Evolutionary conservation across 441 rosid species (phyloP).

Genomic region (Populus hybrid): DNA sequence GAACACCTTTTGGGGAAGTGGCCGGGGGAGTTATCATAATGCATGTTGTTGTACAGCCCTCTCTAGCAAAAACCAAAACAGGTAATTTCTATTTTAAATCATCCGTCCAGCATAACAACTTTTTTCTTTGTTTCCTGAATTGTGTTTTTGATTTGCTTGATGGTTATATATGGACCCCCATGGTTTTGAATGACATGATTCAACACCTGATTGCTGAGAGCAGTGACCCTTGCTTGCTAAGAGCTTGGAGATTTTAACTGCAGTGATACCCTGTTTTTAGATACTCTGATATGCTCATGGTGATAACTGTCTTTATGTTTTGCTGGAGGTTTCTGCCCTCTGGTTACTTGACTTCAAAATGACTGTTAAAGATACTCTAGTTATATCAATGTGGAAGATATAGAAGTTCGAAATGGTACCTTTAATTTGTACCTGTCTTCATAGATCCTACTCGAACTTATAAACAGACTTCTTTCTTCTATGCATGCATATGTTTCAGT

Average conservation of each 20-base stretch:
- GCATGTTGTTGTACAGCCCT: constrained; percentile 92
- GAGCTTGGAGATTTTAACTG: background rate
- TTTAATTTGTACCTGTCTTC: background rate
- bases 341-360: background rate
- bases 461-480: background rate
- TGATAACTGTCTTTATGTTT: background rate
- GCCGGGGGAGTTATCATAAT: constrained; percentile 53
- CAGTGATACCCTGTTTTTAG: background rate
- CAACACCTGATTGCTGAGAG: background rate
- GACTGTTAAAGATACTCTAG: background rate
- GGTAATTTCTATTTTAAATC: constrained; percentile 33
- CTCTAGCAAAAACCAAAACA: constrained; percentile 62
- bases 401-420: background rate
- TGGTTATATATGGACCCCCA: background rate
- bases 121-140: constrained; percentile 2
- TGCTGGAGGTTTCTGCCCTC: background rate
- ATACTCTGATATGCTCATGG: background rate
- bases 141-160: constrained; percentile 3
- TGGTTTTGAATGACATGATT: background rate
- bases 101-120: background rate
- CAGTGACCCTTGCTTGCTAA: background rate
- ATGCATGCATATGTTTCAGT: background rate
- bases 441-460: background rate
- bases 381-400: background rate
- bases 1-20: constrained; percentile 62